Conservation (phyloP, 2,329 filamentous ascomycete genomes). For the Dryadomyces quercus-mongolicae region DNA sequence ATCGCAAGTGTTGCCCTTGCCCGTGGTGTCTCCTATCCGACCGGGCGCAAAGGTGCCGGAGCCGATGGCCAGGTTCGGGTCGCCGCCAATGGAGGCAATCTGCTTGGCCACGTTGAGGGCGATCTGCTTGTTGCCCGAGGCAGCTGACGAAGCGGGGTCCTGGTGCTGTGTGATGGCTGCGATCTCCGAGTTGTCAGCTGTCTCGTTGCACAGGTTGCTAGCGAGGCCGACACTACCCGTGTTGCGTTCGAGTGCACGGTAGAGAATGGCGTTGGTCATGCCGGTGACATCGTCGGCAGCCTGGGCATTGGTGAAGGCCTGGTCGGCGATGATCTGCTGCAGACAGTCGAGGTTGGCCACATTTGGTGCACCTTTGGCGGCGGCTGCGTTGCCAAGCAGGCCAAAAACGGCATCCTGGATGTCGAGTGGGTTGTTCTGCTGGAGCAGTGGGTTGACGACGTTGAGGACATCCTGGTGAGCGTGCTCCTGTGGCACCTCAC, state of each 20-base stretch:
- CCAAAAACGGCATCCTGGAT: conserved; percentile 35
- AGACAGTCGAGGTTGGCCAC: conserved; percentile 40
- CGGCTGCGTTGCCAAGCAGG: conserved; percentile 33
- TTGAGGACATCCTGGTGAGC: conserved; percentile 31
- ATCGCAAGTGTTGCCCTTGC: conserved; percentile 41
- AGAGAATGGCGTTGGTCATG: conserved; percentile 41
- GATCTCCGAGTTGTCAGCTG: conserved; percentile 51
- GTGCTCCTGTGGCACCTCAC: conserved; percentile 41
- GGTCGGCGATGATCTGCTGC: conserved; percentile 45
- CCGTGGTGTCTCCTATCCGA: conserved; percentile 25
- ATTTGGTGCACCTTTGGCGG: conserved; percentile 18
- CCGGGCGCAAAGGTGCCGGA: conserved; percentile 53
- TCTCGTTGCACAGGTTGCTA: conserved; percentile 44
- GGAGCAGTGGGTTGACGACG: conserved; percentile 23
- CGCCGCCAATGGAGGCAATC: conserved; percentile 47
- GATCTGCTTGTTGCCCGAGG: conserved; percentile 44
- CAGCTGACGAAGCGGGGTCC: conserved; percentile 49
- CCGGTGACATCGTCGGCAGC: conserved; percentile 37
- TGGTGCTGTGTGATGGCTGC: conserved; percentile 52
- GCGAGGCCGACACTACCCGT: conserved; percentile 43
- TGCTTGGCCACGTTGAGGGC: conserved; percentile 46
- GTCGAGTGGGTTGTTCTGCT: conserved; percentile 33
- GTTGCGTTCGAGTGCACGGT: conserved; percentile 46
- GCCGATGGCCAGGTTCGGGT: conserved; percentile 48
- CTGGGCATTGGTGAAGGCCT: conserved; percentile 50